Evolutionary conservation across 2,329 filamentous ascomycete genomes (phyloP), one percentile per base, ranked within the genome.

Genomic region (Neoscytalidium dimidiatum): DNA sequence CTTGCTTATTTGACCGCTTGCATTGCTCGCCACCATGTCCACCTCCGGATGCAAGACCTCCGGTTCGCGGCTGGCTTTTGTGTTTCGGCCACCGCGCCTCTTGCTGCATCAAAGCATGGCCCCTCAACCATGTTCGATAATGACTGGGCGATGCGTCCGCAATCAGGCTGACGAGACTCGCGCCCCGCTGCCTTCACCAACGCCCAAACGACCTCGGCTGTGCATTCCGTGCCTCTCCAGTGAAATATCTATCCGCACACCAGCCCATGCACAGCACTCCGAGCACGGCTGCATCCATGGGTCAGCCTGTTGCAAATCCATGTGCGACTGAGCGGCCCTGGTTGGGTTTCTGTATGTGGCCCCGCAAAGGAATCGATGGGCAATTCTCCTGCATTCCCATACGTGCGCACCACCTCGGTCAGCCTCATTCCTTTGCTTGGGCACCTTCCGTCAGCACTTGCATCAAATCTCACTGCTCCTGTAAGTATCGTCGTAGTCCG

Each of bases 301-400:
- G 38, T 43, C 35, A 19, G 14, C 56, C 56, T 60, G 43, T 60
- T 60, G 56, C 56, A 60, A 60, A 46, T 46, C 56, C 56, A 46
- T 60, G 56, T 60, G 56, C 56, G 28, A 60, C 56, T 41, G 38
- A 33, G 46, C 56, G 35, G 56, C 38, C 56, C 35, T 41, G 38
- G 38, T 60, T 43, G 53, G 21, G 46, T 60, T 46, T 60, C 41
- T 60, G 56, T 41, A 60, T 60, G 41, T 60, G 26, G 41, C 56
- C 56, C 56, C 28, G 41, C 41, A 46, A 38, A 46, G 56, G 56
- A 46, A 60, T 14, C 56, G 56, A 60, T 46, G 56, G 56, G 28
- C 56, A 60, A 60, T 60, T 60, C 56, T 60, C 56, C 56, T 60
- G 26, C 56, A 60, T 60, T 60, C 56, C 56, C 56, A 60, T 60